Percentiles rank a stretch among this genome's conserved stretches.
phyloP scores from a whole-genome alignment of 2,329 filamentous ascomycete genomes.

The Ilyonectria mors-panacis region DNA sequence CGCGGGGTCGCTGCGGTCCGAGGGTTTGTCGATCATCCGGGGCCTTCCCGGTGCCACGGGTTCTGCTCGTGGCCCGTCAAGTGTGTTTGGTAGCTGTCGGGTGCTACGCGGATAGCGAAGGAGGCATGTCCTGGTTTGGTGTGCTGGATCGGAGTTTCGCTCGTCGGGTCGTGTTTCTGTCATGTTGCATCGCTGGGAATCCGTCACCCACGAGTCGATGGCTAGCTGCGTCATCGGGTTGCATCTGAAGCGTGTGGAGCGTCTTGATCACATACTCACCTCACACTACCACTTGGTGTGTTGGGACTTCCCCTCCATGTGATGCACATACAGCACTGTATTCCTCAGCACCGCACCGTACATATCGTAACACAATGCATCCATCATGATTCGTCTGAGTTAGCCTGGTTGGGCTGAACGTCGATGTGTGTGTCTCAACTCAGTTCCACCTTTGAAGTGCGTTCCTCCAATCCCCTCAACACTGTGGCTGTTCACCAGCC shows the following conservation, averaged over 20 bases:
- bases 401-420: not conserved
- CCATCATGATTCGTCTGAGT: not conserved
- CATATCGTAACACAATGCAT: not conserved
- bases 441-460: not conserved
- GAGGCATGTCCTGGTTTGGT: not conserved
- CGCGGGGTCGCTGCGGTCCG: not conserved
- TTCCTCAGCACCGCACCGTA: not conserved
- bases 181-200: constrained; percentile 2
- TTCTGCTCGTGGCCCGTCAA: not conserved
- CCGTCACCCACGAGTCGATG: constrained; percentile 6
- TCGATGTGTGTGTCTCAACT: not conserved
- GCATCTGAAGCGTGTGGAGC: constrained; percentile 1
- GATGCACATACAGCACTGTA: constrained; percentile 9
- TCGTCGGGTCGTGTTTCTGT: constrained; percentile 7
- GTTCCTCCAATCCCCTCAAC: not conserved
- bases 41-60: constrained; percentile 8
- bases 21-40: constrained; percentile 19
- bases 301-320: constrained; percentile 7
- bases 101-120: constrained; percentile 14
- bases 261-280: constrained; percentile 5
- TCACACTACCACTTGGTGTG: not conserved
- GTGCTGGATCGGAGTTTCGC: not conserved
- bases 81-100: not conserved
- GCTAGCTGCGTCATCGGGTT: constrained; percentile 12
- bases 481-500: constrained; percentile 35